These are phyloP conservation scores for Daldinia sp. DNA, from an alignment of 2,329 filamentous ascomycete species.

Conservation along the genomic window DNA sequence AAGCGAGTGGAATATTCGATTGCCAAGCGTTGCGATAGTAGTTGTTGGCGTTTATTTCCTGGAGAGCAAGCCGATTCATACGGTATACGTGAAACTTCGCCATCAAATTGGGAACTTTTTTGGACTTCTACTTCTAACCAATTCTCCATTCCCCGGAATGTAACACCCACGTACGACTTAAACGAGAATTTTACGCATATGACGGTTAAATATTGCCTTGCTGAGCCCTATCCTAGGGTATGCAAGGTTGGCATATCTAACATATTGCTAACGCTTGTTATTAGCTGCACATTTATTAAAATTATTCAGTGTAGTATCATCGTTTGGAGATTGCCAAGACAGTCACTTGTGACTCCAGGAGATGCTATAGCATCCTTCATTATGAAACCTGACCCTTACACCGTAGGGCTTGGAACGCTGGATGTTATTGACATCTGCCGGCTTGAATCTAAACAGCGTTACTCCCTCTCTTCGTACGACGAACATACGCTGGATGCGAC, in stretches of 20 bases:
- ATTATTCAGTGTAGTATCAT: slow-evolving; percentile 10
- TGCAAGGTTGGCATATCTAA: slow-evolving; percentile 1
- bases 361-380: slow-evolving; percentile 41
- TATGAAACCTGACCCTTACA: slow-evolving; percentile 16
- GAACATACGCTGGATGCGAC: neutral
- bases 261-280: neutral
- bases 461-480: neutral
- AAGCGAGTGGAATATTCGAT: neutral
- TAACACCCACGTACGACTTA: too few species aligned
- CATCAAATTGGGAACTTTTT: neutral
- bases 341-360: slow-evolving; percentile 33
- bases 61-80: neutral
- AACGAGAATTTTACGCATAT: neutral
- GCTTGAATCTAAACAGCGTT: neutral
- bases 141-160: too few species aligned
- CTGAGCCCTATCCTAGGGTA: neutral
- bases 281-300: neutral
- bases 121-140: too few species aligned
- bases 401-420: neutral
- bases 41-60: neutral
- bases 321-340: slow-evolving; percentile 17
- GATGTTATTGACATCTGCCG: neutral
- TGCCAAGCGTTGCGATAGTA: neutral
- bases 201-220: neutral
- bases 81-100: neutral